These are phyloP conservation scores for Trichoderma sp. DNA, from an alignment of 2,329 filamentous ascomycete genomes.

Conservation along the genomic window DNA sequence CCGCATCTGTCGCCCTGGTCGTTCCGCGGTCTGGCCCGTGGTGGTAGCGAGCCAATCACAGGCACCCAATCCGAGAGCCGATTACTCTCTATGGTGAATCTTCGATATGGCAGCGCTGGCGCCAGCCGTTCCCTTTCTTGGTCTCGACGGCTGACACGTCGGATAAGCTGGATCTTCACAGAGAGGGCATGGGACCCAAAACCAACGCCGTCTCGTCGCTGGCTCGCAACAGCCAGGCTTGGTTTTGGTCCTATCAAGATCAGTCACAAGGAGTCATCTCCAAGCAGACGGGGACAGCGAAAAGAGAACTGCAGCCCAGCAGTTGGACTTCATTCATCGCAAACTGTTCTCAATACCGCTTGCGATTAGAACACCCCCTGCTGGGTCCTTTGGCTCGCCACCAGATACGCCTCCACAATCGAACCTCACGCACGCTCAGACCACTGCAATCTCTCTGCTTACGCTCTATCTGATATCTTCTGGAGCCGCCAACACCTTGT, in stretches of 20 bases:
- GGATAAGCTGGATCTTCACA: constrained; percentile 10
- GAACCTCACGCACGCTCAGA: constrained; percentile 21
- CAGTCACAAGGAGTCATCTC: background rate
- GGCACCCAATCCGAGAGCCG: background rate
- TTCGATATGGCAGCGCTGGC: background rate
- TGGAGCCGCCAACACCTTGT: background rate
- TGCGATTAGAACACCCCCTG: background rate
- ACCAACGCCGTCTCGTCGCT: no score
- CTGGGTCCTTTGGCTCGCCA: background rate
- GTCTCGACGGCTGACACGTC: background rate
- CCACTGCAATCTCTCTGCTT: constrained; percentile 26
- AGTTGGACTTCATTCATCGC: background rate
- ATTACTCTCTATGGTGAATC: constrained; percentile 12
- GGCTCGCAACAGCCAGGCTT: no score
- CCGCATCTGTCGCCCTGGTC: background rate
- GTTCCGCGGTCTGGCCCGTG: background rate
- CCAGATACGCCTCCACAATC: constrained; percentile 14
- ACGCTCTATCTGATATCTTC: constrained; percentile 25
- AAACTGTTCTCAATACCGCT: background rate
- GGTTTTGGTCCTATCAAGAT: no score
- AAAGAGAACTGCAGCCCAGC: background rate
- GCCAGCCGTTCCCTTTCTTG: background rate
- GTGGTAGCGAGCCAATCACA: background rate
- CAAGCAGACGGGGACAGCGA: background rate
- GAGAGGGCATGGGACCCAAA: background rate